These are phyloP conservation scores for Acaromyces ingoldii DNA, from an alignment of 1,284 basidiomycete species.

Conservation along the genomic window DNA sequence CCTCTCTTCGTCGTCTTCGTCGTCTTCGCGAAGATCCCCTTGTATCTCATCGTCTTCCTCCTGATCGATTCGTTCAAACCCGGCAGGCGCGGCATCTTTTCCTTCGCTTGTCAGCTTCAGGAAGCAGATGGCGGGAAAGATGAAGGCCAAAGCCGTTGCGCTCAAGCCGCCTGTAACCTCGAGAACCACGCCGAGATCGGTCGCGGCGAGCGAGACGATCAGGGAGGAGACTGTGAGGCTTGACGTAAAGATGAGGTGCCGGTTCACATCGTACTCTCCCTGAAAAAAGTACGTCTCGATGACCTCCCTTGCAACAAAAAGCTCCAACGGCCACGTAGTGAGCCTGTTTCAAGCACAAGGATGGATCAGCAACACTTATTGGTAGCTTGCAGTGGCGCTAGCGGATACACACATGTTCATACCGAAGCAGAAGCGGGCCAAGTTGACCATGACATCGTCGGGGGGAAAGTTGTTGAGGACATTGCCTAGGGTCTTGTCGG, in stretches of 20 bases:
- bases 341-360: no score
- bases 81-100: not conserved
- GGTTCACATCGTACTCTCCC: slow-evolving; percentile 46
- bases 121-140: slow-evolving; percentile 56
- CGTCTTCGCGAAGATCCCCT: no score
- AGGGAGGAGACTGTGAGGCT: slow-evolving; percentile 76
- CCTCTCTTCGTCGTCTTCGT: slow-evolving; percentile 18
- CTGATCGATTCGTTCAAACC: not conserved
- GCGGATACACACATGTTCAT: no score
- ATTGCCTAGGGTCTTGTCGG: slow-evolving; percentile 72
- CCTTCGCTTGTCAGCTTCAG: slow-evolving; percentile 41
- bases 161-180: slow-evolving; percentile 94
- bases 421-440: slow-evolving; percentile 91
- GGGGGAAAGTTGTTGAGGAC: slow-evolving; percentile 50
- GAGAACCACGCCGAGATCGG: slow-evolving; percentile 93
- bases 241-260: slow-evolving; percentile 88
- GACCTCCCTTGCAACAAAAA: slow-evolving; percentile 87
- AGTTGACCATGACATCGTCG: slow-evolving; percentile 55
- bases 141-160: slow-evolving; percentile 88
- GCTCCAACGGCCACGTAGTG: slow-evolving; percentile 84
- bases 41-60: slow-evolving; percentile 17
- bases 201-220: slow-evolving; percentile 81
- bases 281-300: slow-evolving; percentile 42
- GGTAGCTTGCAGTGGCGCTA: no score
- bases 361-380: no score